A percentile compares a stretch with the other conserved stretches of the same genome.
Conservation (phyloP, 768 basidiomycete genomes). For the Suillus discolor region DNA sequence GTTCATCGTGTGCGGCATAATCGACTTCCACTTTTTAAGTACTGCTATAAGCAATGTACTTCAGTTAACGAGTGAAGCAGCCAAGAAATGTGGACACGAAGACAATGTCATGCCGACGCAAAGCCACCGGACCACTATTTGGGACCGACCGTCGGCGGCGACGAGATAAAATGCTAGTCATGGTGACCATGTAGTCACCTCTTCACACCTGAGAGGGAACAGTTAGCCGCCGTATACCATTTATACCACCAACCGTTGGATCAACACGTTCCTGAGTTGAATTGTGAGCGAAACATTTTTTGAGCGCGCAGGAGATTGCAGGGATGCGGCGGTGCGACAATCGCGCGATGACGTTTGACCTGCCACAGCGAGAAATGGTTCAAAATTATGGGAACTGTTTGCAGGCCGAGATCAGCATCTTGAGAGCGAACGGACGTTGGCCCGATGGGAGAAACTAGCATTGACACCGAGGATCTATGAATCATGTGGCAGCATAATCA, state of each 20-base stretch:
- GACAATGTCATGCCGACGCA: background rate
- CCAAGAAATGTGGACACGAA: background rate
- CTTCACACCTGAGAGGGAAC: background rate
- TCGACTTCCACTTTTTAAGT: background rate
- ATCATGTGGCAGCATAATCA: background rate
- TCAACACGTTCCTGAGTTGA: background rate
- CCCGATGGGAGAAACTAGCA: background rate
- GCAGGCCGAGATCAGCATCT: background rate
- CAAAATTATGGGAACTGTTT: background rate
- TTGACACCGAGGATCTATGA: background rate
- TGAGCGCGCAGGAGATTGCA: background rate
- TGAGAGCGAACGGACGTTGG: background rate
- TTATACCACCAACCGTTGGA: background rate
- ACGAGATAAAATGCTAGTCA: background rate
- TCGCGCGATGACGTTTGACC: background rate
- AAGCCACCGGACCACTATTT: background rate
- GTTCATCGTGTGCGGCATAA: background rate
- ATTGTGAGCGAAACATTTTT: background rate
- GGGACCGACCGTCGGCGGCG: background rate
- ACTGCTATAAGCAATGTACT: background rate
- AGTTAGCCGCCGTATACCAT: background rate
- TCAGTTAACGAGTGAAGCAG: background rate
- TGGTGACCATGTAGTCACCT: background rate
- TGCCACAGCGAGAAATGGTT: background rate
- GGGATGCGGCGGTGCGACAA: background rate